Evolutionary conservation across 306 rosid genomes (phyloP), one percentile per base, ranked within the genome.

Genomic region (Casuarina equisetifolia): DNA sequence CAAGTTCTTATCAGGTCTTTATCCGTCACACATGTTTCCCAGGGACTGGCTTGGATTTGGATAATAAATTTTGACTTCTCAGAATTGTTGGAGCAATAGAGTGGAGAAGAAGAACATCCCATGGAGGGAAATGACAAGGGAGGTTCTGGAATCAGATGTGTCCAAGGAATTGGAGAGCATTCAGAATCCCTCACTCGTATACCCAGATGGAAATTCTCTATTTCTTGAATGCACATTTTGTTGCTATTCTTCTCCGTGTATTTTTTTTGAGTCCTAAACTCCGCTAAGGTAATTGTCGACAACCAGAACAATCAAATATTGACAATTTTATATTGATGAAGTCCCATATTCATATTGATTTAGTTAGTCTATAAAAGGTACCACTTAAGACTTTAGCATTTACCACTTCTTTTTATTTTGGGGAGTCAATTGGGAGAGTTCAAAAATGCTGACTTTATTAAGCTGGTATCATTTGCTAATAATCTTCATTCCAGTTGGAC

Each of bases 41-140:
- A 25, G 32, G 32, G 32, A 25, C 32, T 25, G 32, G 32, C 32
- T 16, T 13, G 44, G 9, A 5, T 15, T 49, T 53, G 74, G 77
- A 54, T 48, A 74, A 49, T 81, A 44, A 32, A 2, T 68, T 39
- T 61, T 45, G 67, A 51, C 11, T 86, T 82, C 71, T 36, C 12
- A 25, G 17, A 49, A 83, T 67, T 70, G 78, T 57, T 75, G 74
- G 71, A 69, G 77, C 91, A 90, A 90, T 45, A 90, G 91, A 80
- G 91, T 91, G 76, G 90, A 88, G 89, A 90, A 88, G 82, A 90
- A 84, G 61, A 88, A 86, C 74, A 86, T 90, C 74, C 89, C 94
- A 72, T 90, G 94, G 91, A 82, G 89, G 77, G 78, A 88, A 77
- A 84, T 88, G 88, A 39, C 85, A 1, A 71, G 80, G 43, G 85